Percentiles rank a stretch among this genome's conserved stretches.
These are phyloP conservation scores for Talaromyces atroroseus DNA, from an alignment of 2,329 filamentous ascomycete species.

Conservation along the genomic window DNA sequence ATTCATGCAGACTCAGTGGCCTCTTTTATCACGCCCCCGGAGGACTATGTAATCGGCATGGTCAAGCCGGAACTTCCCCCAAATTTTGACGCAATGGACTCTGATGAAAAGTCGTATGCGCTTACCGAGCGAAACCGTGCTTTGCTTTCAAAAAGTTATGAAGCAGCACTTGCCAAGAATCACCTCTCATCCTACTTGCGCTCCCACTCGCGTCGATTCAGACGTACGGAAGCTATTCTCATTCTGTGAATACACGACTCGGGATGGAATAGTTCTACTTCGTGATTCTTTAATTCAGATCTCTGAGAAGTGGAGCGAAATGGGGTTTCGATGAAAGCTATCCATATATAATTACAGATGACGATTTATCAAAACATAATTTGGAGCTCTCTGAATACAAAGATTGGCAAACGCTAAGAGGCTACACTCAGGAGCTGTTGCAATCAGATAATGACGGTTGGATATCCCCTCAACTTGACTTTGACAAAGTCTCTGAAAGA, in stretches of 20 bases:
- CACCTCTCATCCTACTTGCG: constrained; percentile 15
- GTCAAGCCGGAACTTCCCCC: constrained; percentile 18
- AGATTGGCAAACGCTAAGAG: constrained; percentile 15
- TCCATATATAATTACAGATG: constrained; percentile 9
- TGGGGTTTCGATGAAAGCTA: constrained; percentile 6
- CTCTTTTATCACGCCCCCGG: constrained; percentile 16
- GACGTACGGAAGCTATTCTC: constrained; percentile 10
- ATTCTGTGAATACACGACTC: constrained; percentile 11
- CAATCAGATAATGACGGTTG: constrained; percentile 18
- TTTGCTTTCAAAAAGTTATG: constrained; percentile 18
- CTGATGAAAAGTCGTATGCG: constrained; percentile 17
- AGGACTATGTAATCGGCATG: constrained; percentile 16
- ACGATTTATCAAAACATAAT: constrained; percentile 12
- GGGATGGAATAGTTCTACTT: constrained; percentile 16
- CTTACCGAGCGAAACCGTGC: constrained; percentile 17
- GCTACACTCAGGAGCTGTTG: constrained; percentile 17
- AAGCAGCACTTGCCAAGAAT: constrained; percentile 18
- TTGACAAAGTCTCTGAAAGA: constrained; percentile 14
- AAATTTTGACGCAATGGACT: constrained; percentile 17
- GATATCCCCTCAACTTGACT: constrained; percentile 17
- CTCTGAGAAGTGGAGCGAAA: constrained; percentile 8
- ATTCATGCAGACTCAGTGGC: constrained; percentile 18
- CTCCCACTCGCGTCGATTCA: constrained; percentile 12
- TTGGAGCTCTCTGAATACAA: constrained; percentile 13
- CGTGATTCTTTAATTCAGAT: constrained; percentile 14